Base-by-base conservation (phyloP, 768 basidiomycete genomes). In the Fibroporia radiculosa region DNA sequence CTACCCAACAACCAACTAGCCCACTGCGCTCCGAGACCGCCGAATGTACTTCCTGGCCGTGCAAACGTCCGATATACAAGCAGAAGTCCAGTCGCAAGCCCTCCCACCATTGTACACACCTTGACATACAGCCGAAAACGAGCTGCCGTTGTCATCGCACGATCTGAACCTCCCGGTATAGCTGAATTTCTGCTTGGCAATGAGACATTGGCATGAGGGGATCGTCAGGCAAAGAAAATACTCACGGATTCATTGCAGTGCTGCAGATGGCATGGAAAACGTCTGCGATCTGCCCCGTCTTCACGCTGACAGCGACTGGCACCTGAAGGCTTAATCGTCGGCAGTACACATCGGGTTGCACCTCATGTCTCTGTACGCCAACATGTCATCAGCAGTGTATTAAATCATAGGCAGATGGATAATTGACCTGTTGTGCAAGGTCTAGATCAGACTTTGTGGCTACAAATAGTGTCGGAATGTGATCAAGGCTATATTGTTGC, bases 401-500 rank as follows among this genome's bases (percentile, higher is more conserved):
- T 35, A 35, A 36, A 5, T 46, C 35, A 27, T 32, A 20, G 6
- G n/a, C n/a, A n/a, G n/a, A n/a, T n/a, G n/a, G n/a, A n/a, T n/a
- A n/a, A n/a, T n/a, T 50, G 46, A 85, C 90, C 77, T 96, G 95
- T 54, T 93, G 78, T 10, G 95, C 95, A 40, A 99, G 80, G 64
- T 99, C 95, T 22, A 96, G 77, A 62, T 99, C 95, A 5, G 92
- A 93, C 67, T 99, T 99, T 29, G 95, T 98, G n/a, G 95, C 95
- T 20, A 99, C 93, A 62, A 98, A 97, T 28, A 98, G 67, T 10
- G 89, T 93, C 20, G 95, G 93, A 61, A 97, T 89, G 62, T 91
- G 86, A 61, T 97, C 92, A 24, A 96, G 70, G 52, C 79, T 91
- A 62, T 97, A 95, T 75, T 93, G 92, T 89, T 97, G 93, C 92